phyloP scores from a whole-genome alignment of 306 rosid genomes.

The Citrullus colocynthis region DNA sequence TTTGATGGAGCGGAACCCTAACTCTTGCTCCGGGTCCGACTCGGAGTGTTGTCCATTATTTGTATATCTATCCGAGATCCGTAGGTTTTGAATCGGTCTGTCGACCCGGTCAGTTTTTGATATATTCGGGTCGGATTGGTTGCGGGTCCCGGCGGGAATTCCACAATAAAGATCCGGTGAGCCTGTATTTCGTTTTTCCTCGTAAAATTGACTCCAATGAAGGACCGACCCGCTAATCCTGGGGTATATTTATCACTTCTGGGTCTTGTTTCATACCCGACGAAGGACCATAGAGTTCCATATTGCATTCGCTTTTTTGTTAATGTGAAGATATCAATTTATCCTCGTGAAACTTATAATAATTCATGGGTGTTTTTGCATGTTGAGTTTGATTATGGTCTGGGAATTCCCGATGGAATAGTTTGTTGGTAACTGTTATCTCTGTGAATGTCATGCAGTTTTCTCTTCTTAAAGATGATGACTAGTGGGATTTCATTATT shows the following conservation, averaged over 20 bases:
- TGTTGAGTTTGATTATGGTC: not conserved
- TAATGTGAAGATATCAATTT: not conserved
- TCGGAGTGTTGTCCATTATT: constrained; percentile 4
- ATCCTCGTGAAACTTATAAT: not conserved
- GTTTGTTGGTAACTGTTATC: not conserved
- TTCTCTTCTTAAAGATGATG: not conserved
- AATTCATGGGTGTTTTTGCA: not conserved
- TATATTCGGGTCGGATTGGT: constrained; percentile 19
- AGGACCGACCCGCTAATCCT: constrained; percentile 14
- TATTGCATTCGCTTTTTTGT: not conserved
- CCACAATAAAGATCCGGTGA: constrained; percentile 15
- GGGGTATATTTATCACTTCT: not conserved
- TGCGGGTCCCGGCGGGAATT: constrained; percentile 18
- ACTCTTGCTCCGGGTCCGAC: constrained; percentile 17
- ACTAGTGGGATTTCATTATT: not conserved
- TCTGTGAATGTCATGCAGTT: not conserved
- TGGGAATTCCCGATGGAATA: not conserved
- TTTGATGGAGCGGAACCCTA: constrained; percentile 11
- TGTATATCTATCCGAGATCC: constrained; percentile 21
- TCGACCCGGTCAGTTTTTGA: constrained; percentile 23
- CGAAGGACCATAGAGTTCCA: not conserved
- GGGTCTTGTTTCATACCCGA: constrained; percentile 1
- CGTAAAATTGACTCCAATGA: not conserved
- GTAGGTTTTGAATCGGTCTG: constrained; percentile 9
- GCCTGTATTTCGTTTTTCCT: not conserved